Evolutionary conservation across 345 rosid genomes (phyloP).

Genomic region (Lagerstroemia speciosa): DNA sequence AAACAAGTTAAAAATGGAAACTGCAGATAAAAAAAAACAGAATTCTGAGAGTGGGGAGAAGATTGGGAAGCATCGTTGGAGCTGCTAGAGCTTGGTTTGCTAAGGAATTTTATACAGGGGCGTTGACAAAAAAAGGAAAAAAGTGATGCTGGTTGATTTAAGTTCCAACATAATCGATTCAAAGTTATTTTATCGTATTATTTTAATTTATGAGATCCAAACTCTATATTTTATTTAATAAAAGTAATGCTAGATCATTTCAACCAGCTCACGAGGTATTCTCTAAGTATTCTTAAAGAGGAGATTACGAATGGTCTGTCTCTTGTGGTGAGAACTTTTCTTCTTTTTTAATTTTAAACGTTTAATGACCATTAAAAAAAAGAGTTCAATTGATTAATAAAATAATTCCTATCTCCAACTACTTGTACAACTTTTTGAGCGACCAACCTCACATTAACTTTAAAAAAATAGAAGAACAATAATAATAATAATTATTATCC

Average conservation of each 20-base stretch:
- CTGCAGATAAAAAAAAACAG: not conserved
- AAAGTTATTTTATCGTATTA: too few relatives aligned
- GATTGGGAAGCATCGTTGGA: not conserved
- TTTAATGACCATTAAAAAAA: too few relatives aligned
- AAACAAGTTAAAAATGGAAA: not conserved
- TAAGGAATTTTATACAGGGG: not conserved
- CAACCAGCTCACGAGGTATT: too few relatives aligned
- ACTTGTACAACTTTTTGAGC: conserved; percentile 16
- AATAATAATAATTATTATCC: not conserved
- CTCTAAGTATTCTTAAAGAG: too few relatives aligned
- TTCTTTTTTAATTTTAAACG: too few relatives aligned
- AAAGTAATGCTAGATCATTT: too few relatives aligned
- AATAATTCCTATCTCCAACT: conserved; percentile 16
- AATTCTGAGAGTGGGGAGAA: not conserved
- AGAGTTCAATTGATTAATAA: not conserved
- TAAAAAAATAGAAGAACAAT: not conserved
- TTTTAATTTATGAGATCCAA: too few relatives aligned
- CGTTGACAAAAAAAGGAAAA: not conserved
- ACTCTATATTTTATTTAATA: too few relatives aligned
- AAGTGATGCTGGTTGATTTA: too few relatives aligned
- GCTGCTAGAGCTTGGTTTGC: not conserved
- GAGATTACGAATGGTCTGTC: too few relatives aligned
- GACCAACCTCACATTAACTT: conserved; percentile 5
- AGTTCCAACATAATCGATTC: too few relatives aligned
- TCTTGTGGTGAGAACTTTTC: too few relatives aligned